Evolutionary conservation across 345 rosid genomes (phyloP), one percentile per base, ranked within the genome.

Genomic region (Theobroma cacao): DNA sequence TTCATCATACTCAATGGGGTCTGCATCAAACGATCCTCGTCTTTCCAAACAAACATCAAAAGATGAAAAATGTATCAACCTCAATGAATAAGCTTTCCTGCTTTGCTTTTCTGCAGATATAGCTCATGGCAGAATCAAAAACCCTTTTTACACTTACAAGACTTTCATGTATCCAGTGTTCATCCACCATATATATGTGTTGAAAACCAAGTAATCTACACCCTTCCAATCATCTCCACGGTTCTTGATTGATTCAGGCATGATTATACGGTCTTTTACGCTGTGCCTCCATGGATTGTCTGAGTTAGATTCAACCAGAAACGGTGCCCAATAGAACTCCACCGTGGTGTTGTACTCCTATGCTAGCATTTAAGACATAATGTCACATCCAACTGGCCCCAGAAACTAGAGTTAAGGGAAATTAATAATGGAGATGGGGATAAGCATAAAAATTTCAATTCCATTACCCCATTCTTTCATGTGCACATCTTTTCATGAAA

Each of bases 251-350:
- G 97, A 89, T 80, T 83, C 79, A 4, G 90, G 89, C 77, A 68
- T 84, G 69, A 89, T 68, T 18, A 87, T 45, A 17, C 89, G 85
- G 31, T 89, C 84, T 1, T 55, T 26, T 68, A 81, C 87, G 45
- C 88, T 89, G 33, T 90, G 89, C 70, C 59, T 86, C 22, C 48
- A 45, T 82, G 91, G 90, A 61, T 88, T 81, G 67, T 90, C 93
- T n/a, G 89, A 87, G 77, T 84, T 92, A 28, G 94, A 89, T 78
- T 90, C 90, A 0, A 90, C 94, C 73, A 90, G 11, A 80, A 88
- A 90, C 17, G 94, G 97, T 62, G 94, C 90, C 97, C 93, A 90
- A 75, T 87, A 89, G 62, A 87, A 89, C 82, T 90, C 83, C 43
- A 92, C 75, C 7, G 88, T 85, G 2, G 91, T 65, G 33, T 89